These are phyloP conservation scores for Globisporangium orthogonon DNA, from an alignment of 352 stramenopile genomes.

Conservation along the genomic window DNA sequence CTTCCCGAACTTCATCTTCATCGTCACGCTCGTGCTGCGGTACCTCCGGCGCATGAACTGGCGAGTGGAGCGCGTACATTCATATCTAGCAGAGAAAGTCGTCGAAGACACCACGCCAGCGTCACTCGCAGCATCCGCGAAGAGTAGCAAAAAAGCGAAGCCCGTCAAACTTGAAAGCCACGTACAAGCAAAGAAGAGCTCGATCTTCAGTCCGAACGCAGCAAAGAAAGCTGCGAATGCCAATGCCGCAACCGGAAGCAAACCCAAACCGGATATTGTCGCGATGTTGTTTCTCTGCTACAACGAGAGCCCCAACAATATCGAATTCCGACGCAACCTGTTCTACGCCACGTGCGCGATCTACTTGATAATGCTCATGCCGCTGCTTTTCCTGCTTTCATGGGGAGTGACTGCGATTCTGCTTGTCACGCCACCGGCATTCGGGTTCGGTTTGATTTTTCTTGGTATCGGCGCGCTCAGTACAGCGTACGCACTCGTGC, in stretches of 20 bases:
- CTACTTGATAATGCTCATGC: conserved; percentile 42
- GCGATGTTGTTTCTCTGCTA: conserved; percentile 78
- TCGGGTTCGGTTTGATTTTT: conserved; percentile 80
- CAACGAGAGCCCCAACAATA: conserved; percentile 48
- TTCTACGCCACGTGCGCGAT: conserved; percentile 66
- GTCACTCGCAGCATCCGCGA: background rate
- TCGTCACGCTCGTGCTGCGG: conserved; percentile 39
- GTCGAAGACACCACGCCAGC: conserved; percentile 4
- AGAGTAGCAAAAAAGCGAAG: background rate
- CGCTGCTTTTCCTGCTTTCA: conserved; percentile 53
- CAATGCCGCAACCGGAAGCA: background rate
- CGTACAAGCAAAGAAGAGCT: conserved; percentile 7
- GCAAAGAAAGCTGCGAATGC: background rate
- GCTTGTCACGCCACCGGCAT: conserved; percentile 61
- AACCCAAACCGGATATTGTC: conserved; percentile 49
- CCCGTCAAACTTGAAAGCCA: background rate
- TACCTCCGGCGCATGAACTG: conserved; percentile 78
- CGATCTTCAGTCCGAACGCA: background rate
- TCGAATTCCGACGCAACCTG: conserved; percentile 68
- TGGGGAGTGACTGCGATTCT: conserved; percentile 72
- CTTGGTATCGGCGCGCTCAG: conserved; percentile 40
- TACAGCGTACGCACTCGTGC: conserved; percentile 35
- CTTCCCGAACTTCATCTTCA: conserved; percentile 29
- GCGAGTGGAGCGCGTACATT: conserved; percentile 72
- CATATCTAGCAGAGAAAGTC: conserved; percentile 65